These are phyloP conservation scores for Vachellia collinsii DNA, from an alignment of 306 rosid genomes.

Conservation along the genomic window DNA sequence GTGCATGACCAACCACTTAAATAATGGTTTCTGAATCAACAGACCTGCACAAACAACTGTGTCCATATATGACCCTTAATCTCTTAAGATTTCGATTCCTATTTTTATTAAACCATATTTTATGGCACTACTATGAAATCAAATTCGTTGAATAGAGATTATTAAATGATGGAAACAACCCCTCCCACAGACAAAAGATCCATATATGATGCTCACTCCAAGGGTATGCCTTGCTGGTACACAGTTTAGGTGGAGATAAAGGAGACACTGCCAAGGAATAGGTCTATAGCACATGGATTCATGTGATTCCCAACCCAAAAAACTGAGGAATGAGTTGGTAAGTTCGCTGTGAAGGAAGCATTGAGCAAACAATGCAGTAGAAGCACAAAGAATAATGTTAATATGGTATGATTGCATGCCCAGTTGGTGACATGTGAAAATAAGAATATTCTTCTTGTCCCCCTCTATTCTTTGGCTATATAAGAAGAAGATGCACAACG, in stretches of 20 bases:
- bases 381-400: conserved; percentile 22
- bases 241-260: background rate
- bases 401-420: conserved; percentile 8
- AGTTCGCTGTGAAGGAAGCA: background rate
- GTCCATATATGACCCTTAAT: background rate
- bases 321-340: background rate
- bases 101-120: background rate
- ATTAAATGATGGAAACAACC: background rate
- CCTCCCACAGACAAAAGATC: conserved; percentile 12
- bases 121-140: background rate
- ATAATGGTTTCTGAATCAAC: background rate
- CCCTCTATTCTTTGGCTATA: conserved; percentile 35
- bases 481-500: conserved; percentile 29
- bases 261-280: conserved; percentile 11
- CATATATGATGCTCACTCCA: background rate
- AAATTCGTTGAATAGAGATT: background rate
- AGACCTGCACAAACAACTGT: background rate
- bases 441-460: conserved; percentile 22
- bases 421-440: conserved; percentile 7
- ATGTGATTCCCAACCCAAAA: background rate
- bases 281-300: background rate
- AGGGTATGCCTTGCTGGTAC: background rate
- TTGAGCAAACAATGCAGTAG: background rate
- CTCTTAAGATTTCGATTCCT: background rate
- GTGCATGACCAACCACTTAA: background rate